Evolutionary conservation across 2,329 filamentous ascomycete species (phyloP).

Genomic region (Ophiostoma himal-ulmi): DNA sequence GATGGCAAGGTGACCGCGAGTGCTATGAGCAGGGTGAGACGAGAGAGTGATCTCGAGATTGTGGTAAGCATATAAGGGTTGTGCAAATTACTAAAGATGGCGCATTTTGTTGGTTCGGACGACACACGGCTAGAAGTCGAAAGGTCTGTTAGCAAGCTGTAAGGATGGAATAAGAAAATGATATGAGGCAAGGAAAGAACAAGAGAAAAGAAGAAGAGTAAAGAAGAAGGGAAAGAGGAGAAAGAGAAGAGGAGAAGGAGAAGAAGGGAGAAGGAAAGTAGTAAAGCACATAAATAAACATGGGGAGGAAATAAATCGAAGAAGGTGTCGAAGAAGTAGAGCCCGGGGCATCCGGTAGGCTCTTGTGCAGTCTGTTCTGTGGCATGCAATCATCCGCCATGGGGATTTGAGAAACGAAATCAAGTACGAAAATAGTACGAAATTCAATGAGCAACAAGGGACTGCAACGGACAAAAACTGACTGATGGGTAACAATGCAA

Average conservation of each 20-base stretch:
- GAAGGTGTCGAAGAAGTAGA: neutral
- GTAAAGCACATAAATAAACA: neutral
- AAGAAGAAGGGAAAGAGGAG: neutral
- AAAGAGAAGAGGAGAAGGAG: neutral
- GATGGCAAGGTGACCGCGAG: neutral
- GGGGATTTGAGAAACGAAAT: neutral
- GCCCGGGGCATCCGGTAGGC: constrained; percentile 10
- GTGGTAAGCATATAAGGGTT: neutral
- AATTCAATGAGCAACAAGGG: neutral
- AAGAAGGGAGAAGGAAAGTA: neutral
- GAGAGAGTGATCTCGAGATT: neutral
- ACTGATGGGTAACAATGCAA: neutral
- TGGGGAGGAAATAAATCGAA: neutral
- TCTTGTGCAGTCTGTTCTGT: neutral
- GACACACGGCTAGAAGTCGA: neutral
- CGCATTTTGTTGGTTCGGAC: constrained; percentile 3
- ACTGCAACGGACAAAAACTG: neutral
- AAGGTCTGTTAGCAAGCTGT: neutral
- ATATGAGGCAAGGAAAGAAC: neutral
- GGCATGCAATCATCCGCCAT: neutral
- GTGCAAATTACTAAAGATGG: constrained; percentile 4
- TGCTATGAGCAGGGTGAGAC: neutral
- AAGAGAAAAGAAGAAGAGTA: neutral
- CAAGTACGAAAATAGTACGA: neutral
- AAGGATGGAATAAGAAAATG: neutral